These are phyloP conservation scores for Pseudogymnoascus sp. DNA, from an alignment of 2,329 filamentous ascomycete species.

Conservation along the genomic window DNA sequence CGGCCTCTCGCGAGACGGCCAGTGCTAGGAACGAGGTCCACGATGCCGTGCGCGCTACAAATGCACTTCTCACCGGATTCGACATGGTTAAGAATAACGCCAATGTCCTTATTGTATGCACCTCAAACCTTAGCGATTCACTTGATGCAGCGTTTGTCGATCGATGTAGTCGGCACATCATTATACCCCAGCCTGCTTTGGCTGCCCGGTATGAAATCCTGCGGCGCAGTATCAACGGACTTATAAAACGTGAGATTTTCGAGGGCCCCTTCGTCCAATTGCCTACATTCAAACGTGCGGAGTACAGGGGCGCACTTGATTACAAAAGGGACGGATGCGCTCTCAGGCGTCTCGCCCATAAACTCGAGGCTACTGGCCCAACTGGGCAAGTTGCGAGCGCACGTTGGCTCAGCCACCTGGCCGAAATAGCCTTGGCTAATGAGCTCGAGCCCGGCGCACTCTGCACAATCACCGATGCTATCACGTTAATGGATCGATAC, in stretches of 20 bases:
- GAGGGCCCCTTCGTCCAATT: not conserved
- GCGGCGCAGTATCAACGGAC: conserved; percentile 17
- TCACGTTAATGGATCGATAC: not conserved
- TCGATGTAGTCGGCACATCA: conserved; percentile 21
- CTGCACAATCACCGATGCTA: not conserved
- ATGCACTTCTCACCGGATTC: conserved; percentile 27
- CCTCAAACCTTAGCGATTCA: conserved; percentile 24
- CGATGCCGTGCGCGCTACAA: conserved; percentile 27
- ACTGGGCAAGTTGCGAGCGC: not conserved
- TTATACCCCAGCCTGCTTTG: conserved; percentile 19
- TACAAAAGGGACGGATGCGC: not conserved
- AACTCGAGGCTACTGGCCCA: not conserved
- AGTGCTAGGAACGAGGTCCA: conserved; percentile 22
- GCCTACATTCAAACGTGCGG: not conserved
- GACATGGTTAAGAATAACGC: conserved; percentile 20
- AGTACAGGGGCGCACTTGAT: not conserved
- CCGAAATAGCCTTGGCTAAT: not conserved
- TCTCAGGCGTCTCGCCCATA: not conserved
- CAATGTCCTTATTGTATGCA: conserved; percentile 26
- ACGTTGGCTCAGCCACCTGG: not conserved
- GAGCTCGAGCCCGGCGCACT: not conserved
- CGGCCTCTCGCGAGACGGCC: conserved; percentile 21
- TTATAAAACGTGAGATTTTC: conserved; percentile 14
- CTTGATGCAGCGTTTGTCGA: conserved; percentile 28
- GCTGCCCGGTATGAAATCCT: conserved; percentile 26